Conservation (phyloP, 768 basidiomycete species). For the Lactarius psammicola region DNA sequence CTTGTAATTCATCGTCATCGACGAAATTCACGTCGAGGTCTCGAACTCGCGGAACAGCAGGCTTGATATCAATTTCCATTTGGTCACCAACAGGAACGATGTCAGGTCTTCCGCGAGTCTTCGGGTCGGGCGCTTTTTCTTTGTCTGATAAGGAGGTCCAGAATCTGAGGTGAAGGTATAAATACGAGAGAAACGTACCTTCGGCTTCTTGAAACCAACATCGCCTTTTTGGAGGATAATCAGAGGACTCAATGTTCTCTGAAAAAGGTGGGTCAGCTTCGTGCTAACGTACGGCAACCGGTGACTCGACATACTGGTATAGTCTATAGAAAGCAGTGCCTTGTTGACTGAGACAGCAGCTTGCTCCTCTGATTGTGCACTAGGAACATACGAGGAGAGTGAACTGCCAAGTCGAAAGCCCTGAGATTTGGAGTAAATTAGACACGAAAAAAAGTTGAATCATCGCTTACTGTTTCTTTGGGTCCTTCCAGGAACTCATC, state of each 20-base stretch:
- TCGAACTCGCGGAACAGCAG: constrained; percentile 62
- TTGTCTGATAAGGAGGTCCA: constrained; percentile 53
- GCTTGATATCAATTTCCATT: constrained; percentile 82
- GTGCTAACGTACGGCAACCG: neutral
- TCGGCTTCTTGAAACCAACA: constrained; percentile 91
- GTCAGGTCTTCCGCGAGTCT: constrained; percentile 58
- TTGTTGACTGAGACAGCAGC: constrained; percentile 69
- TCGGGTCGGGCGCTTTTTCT: constrained; percentile 85
- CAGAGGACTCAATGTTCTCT: constrained; percentile 86
- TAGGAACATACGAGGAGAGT: constrained; percentile 40
- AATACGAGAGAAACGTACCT: constrained; percentile 45
- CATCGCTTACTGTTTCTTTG: constrained; percentile 56
- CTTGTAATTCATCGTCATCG: constrained; percentile 98
- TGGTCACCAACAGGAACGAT: constrained; percentile 45
- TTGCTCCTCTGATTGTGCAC: constrained; percentile 45
- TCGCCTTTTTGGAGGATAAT: constrained; percentile 93
- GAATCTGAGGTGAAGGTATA: neutral
- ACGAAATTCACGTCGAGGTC: constrained; percentile 88
- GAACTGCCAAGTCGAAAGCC: constrained; percentile 85
- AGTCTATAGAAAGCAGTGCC: constrained; percentile 81
- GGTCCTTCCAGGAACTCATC: constrained; percentile 84
- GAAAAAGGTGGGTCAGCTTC: constrained; percentile 23
- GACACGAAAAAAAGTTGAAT: neutral
- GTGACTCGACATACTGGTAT: constrained; percentile 63
- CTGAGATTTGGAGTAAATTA: constrained; percentile 39